phyloP scores from a whole-genome alignment of 1,284 basidiomycete species.

The Uromyces viciae-fabae region DNA sequence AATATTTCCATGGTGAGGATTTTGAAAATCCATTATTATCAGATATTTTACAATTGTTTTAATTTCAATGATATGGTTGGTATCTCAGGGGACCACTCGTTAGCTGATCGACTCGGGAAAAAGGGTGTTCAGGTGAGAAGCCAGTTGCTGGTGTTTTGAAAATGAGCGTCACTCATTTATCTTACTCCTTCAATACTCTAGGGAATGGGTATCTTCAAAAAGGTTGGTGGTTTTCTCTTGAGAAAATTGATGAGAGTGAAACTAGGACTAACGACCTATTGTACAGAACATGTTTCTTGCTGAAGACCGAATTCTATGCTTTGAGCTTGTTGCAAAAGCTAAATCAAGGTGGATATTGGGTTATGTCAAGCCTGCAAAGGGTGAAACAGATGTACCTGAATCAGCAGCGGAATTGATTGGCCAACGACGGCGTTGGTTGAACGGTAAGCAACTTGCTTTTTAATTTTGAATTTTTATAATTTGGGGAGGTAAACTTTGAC shows the following conservation, averaged over 20 bases:
- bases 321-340: conserved; percentile 89
- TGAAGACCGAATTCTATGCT: conserved; percentile 75
- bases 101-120: conserved; percentile 82
- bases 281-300: conserved; percentile 65
- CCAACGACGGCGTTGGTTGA: conserved; percentile 91
- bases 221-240: conserved; percentile 52
- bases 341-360: conserved; percentile 76
- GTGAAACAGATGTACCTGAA: conserved; percentile 88
- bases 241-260: neutral
- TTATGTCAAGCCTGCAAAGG: conserved; percentile 92
- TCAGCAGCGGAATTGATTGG: conserved; percentile 72
- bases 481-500: too few relatives aligned
- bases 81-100: conserved; percentile 49
- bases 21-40: neutral
- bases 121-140: conserved; percentile 75
- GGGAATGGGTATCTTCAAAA: conserved; percentile 95
- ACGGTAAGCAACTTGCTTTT: conserved; percentile 69
- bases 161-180: neutral
- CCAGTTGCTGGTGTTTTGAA: neutral
- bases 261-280: neutral
- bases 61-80: neutral
- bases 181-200: neutral
- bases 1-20: conserved; percentile 89
- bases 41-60: neutral
- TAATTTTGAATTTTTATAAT: too few relatives aligned